Base-by-base conservation (phyloP, 306 rosid genomes). In the Castanospermum australe region DNA sequence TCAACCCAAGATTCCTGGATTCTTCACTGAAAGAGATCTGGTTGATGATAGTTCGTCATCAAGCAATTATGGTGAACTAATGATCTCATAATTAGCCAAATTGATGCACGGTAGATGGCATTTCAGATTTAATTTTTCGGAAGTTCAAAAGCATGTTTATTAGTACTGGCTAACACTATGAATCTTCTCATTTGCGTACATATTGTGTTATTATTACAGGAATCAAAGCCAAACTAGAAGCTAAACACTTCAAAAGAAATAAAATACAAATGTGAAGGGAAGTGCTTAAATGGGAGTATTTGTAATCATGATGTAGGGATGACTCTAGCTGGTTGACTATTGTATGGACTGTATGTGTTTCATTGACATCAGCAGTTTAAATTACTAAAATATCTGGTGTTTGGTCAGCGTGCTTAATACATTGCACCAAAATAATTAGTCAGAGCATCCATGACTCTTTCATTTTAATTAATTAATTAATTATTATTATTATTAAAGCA, bases 1-100 rank as follows among this genome's bases (percentile, higher is more conserved):
- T 64, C 76, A 70, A 12, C 90, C 86, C 0, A 81, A 81, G 71
- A 36, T 47, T 15, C 88, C 88, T n/a, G 83, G 75, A 18, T 75
- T 73, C 62, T 41, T 68, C 17, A 12, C 71, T 0, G 84, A 66
- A 24, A 76, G 48, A 20, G 50, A 55, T 5, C 4, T 41, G 30
- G 13, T 0, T 7, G 57, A 8, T 13, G 78, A 25, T 41, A n/a
- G 21, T 50, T 63, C 48, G 25, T 61, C 42, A 6, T 63, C 69
- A 17, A 33, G 69, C 48, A 63, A 63, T 63, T 48, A 63, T 8
- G 28, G 6, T 62, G 24, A 62, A 33, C 10, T 32, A 62, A 62
- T 62, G 5, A 33, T 33, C 45, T 62, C 25, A 33, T 35, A 62
- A 33, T 33, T 33, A 62, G 67, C 38, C 67, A 35, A 71, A 5